Evolutionary conservation across 1,284 basidiomycete species (phyloP).

Genomic region (Ustilago curta): DNA sequence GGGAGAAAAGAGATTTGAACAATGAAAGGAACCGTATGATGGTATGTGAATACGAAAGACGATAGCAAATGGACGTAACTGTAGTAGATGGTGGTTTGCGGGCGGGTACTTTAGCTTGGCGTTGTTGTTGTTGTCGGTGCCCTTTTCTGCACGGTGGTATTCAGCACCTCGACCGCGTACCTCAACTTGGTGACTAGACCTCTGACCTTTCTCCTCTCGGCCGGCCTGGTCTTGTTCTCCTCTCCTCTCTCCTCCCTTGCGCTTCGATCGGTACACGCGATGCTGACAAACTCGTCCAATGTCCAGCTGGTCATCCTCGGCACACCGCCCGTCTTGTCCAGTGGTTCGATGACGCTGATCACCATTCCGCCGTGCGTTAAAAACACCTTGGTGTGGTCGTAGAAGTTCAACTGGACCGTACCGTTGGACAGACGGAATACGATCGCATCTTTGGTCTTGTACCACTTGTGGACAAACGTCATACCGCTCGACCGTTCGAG

Average conservation of each 20-base stretch:
- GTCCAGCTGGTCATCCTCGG: conserved; percentile 82
- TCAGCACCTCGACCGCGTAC: conserved; percentile 42
- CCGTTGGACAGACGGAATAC: conserved; percentile 96
- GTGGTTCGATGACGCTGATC: conserved; percentile 79
- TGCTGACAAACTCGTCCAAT: conserved; percentile 79
- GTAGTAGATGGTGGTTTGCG: too few relatives aligned
- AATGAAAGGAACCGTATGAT: not conserved
- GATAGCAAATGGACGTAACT: too few relatives aligned
- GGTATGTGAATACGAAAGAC: not conserved
- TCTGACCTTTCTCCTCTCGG: conserved; percentile 40
- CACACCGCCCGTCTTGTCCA: conserved; percentile 76
- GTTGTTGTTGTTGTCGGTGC: not conserved
- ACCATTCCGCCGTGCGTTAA: conserved; percentile 82
- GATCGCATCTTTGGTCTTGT: conserved; percentile 95
- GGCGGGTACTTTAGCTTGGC: not conserved
- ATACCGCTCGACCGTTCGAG: conserved; percentile 79
- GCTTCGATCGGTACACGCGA: conserved; percentile 71
- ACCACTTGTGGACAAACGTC: conserved; percentile 94
- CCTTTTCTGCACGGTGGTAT: conserved; percentile 25
- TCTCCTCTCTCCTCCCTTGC: conserved; percentile 40
- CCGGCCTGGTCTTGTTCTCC: conserved; percentile 29
- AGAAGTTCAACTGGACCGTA: conserved; percentile 97
- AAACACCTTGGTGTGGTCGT: conserved; percentile 95
- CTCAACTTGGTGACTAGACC: conserved; percentile 38
- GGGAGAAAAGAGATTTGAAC: not conserved